Base-by-base conservation (phyloP, 2,329 filamentous ascomycete genomes). In the Cladosporium sp. region DNA sequence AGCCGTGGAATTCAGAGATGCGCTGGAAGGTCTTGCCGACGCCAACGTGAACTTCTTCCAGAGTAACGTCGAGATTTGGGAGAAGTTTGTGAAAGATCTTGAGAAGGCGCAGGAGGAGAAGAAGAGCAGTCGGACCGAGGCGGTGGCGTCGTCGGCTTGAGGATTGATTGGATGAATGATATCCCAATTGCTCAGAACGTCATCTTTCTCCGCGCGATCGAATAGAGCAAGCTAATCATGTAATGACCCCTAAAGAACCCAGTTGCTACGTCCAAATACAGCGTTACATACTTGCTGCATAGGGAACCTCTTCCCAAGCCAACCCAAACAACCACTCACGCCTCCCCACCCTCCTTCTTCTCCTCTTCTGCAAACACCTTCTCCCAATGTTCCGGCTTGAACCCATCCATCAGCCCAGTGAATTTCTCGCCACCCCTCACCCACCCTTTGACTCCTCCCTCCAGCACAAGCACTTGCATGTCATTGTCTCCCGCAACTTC, bases 41-140 rank as follows among this genome's bases (percentile, higher is more conserved):
- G 86, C 90, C 17, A 91, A 99, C 71, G 85, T 96, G 39, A 83
- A 85, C 10, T 97, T 97, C 73, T 99, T 96, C 71, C 84, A 84
- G 57, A 83, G 83, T 20, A 88, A 91, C 4, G 84, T 89, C 50
- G 85, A 87, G 55, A 88, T 89, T 7, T 99, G 94, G 94, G 91
- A 96, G 76, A 79, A 80, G 60, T 97, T 97, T 69, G 79, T 97
- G n/a, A 80, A 83, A 65, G 90, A 96, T 68, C 93, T 95, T 87
- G 56, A 58, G 49, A 17, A n/a, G 19, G 10, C 40, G 45, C 45
- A 96, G 69, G 83, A 90, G 63, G 83, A 74, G 60, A 70, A 61
- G 57, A 59, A 62, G 57, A 59, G 47, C 34, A 25, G 47, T n/a
- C 47, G 47, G 22, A 32, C 12, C 20, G 47, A 50, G 9, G 32